phyloP scores from a whole-genome alignment of 495 filamentous ascomycete genomes.

The Filosporella fistucella region DNA sequence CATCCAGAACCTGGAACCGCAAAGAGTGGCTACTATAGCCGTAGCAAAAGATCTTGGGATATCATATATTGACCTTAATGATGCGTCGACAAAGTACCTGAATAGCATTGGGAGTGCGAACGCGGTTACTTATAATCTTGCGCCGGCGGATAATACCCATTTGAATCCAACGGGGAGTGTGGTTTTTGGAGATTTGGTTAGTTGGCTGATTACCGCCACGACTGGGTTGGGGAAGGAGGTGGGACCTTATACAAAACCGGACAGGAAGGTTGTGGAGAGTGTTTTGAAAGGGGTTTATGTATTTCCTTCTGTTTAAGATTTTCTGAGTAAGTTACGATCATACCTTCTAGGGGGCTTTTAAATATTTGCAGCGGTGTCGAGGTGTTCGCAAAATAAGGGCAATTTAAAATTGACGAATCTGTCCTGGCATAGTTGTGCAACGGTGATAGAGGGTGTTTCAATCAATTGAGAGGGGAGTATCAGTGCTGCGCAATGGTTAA shows the following conservation, averaged over 20 bases:
- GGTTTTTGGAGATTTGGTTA: slow-evolving; percentile 25
- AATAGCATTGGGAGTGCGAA: slow-evolving; percentile 37
- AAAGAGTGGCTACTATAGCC: slow-evolving; percentile 32
- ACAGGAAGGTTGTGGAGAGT: not conserved
- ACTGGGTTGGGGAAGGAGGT: not conserved
- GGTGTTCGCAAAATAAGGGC: too few species aligned
- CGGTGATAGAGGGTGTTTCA: too few species aligned
- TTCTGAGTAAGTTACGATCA: too few species aligned
- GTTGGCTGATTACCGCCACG: slow-evolving; percentile 28
- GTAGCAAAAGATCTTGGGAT: slow-evolving; percentile 27
- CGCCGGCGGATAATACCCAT: not conserved
- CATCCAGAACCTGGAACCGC: slow-evolving; percentile 32
- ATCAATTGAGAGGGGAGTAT: too few species aligned
- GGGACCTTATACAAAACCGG: not conserved
- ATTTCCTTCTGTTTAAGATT: not conserved
- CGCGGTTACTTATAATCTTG: slow-evolving; percentile 36
- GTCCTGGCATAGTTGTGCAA: too few species aligned
- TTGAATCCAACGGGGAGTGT: not conserved
- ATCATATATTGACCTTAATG: slow-evolving; percentile 37
- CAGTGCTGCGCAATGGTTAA: too few species aligned
- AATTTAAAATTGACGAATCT: too few species aligned
- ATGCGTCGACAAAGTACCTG: slow-evolving; percentile 35
- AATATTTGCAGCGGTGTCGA: too few species aligned
- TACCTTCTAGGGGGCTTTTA: too few species aligned
- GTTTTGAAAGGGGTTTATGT: not conserved